Percentiles rank a stretch among this genome's conserved stretches.
Conservation (phyloP, 805 yeast genomes). For the Metschnikowia peoriensis region DNA sequence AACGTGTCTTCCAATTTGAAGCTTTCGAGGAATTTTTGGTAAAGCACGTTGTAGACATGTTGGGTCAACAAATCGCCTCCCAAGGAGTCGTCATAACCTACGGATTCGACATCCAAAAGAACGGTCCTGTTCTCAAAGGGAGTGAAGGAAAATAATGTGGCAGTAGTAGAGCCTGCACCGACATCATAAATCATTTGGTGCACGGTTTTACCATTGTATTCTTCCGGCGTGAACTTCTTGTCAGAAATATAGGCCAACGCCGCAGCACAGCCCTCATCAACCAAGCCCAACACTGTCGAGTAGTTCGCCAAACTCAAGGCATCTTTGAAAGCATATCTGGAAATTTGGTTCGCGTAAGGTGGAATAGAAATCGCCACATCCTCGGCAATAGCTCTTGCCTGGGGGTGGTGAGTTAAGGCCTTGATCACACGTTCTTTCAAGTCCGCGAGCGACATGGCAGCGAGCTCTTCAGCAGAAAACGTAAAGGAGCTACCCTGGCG, state of each 20-base stretch:
- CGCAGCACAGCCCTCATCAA: conserved; percentile 91
- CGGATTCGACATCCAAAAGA: conserved; percentile 63
- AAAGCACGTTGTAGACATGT: conserved; percentile 58
- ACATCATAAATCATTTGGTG: conserved; percentile 78
- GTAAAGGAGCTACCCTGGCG: conserved; percentile 28
- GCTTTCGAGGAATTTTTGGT: conserved; percentile 52
- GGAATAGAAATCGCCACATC: conserved; percentile 81
- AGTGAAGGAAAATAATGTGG: conserved; percentile 71
- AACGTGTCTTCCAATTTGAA: conserved; percentile 38
- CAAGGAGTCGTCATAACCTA: conserved; percentile 61
- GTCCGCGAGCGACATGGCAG: conserved; percentile 79
- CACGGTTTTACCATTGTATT: conserved; percentile 38
- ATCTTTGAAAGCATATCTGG: conserved; percentile 70
- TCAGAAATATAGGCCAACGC: conserved; percentile 76
- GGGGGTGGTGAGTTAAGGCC: conserved; percentile 51
- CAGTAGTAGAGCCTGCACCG: conserved; percentile 91
- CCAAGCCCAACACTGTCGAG: conserved; percentile 57
- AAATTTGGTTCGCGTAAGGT: conserved; percentile 58
- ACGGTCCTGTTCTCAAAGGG: conserved; percentile 43
- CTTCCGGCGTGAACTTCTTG: conserved; percentile 37
- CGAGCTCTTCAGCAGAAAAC: conserved; percentile 66
- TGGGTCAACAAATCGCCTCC: conserved; percentile 79
- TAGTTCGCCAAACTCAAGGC: conserved; percentile 70
- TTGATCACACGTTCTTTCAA: conserved; percentile 61
- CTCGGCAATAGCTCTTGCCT: conserved; percentile 49